A percentile compares a stretch with the other conserved stretches of the same genome.
Conservation (phyloP, 441 rosid species). For the Jatropha multifida region DNA sequence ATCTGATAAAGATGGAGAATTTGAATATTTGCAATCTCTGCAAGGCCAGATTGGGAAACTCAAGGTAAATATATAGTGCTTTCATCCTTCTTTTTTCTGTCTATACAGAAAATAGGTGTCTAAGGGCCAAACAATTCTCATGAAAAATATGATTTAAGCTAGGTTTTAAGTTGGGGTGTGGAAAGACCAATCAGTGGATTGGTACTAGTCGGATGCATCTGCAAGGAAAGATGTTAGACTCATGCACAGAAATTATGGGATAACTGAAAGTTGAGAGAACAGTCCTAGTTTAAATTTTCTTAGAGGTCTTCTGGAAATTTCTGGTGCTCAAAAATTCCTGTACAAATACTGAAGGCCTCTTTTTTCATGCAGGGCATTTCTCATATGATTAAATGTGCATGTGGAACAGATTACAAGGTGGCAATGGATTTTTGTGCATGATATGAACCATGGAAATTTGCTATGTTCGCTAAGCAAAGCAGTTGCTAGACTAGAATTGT, state of each 20-base stretch:
- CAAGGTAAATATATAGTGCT: conserved; percentile 36
- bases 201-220: background rate
- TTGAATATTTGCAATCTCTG: conserved; percentile 49
- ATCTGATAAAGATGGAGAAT: conserved; percentile 60
- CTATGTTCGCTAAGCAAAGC: background rate
- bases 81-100: conserved; percentile 6
- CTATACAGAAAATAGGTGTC: background rate
- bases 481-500: background rate
- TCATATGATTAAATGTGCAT: conserved; percentile 40
- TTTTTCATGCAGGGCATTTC: conserved; percentile 42
- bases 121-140: background rate
- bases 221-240: background rate
- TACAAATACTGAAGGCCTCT: conserved; percentile 9
- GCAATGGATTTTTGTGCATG: conserved; percentile 21
- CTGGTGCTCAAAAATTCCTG: background rate
- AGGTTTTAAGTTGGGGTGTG: background rate
- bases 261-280: background rate
- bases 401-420: conserved; percentile 47
- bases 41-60: conserved; percentile 48
- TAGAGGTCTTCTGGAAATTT: background rate
- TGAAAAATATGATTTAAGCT: conserved; percentile 10
- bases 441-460: conserved; percentile 17
- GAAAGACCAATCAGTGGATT: background rate
- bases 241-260: background rate
- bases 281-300: background rate